Evolutionary conservation across 1,139 yeast genomes (phyloP), one percentile per base, ranked within the genome.

Genomic region (Kluyveromyces marxianus): DNA sequence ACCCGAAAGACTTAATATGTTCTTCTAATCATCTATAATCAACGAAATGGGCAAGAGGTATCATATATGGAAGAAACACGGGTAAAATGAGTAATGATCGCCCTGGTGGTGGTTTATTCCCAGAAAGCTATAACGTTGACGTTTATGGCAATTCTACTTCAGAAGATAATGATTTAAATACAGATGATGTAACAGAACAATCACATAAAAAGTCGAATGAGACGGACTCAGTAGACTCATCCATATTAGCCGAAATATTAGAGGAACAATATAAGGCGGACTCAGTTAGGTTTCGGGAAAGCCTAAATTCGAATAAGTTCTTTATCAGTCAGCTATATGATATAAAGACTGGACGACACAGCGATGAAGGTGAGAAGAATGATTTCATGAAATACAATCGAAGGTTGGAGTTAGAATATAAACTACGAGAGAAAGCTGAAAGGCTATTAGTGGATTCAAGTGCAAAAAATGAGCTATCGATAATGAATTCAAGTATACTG

Each of bases 371-470:
- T 30, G 34, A 30, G 28, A 7, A 35, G 28, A n/a, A 36, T 35
- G 61, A 58, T 39, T 60, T 58, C 35, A 43, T 48, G 7, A 43
- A 40, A 2, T 60, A 60, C 47, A 52, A 58, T 37, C 41, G 39
- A 21, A 54, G 50, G 36, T 54, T 59, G 3, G 49, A 51, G 34
- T 48, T 47, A 35, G 63, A 60, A 35, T 55, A 54, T 32, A 50
- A 47, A 27, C 34, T 59, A 27, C 46, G 63, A 40, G 58, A 55
- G 5, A 58, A 54, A 39, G 14, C 58, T 37, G 59, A 58, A 33
- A 41, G 43, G 8, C n/a, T 59, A 3, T 39, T 59, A 8, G 45
- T 47, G 10, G 47, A 50, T 28, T 48, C 48, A 8, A 50, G 47
- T 31, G 44, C 43, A 8, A 29, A 34, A 7, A 50, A 53, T 6